These are phyloP conservation scores for Globisporangium orthogonon DNA, from an alignment of 352 stramenopile species.

Conservation along the genomic window DNA sequence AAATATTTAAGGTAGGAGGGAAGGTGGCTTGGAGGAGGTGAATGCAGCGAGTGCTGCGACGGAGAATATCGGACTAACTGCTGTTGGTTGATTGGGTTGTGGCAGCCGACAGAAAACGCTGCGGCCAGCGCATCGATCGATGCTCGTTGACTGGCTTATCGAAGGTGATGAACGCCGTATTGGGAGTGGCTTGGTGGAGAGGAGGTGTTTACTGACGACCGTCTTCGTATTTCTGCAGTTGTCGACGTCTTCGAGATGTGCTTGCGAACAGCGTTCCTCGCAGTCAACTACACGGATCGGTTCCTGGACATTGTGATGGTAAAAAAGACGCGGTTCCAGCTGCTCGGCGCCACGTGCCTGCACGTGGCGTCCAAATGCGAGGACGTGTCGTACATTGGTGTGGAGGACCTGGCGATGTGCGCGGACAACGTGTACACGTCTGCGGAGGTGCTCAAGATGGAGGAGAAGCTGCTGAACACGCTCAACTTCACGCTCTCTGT, in stretches of 20 bases:
- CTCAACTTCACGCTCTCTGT: conserved; percentile 88
- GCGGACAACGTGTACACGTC: conserved; percentile 89
- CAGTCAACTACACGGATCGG: conserved; percentile 88
- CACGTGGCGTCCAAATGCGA: conserved; percentile 90
- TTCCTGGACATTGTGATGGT: conserved; percentile 87
- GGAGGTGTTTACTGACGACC: background rate
- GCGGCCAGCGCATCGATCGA: conserved; percentile 78
- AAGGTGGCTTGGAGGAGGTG: background rate
- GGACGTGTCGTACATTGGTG: conserved; percentile 90
- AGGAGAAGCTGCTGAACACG: conserved; percentile 90
- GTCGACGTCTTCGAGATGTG: conserved; percentile 93
- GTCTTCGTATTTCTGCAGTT: conserved; percentile 25
- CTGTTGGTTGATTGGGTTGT: conserved; percentile 2
- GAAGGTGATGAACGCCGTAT: conserved; percentile 46
- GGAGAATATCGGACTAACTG: background rate
- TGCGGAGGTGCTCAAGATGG: conserved; percentile 87
- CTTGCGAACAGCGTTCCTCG: conserved; percentile 82
- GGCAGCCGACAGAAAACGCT: conserved; percentile 73
- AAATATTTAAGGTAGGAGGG: conserved; percentile 72
- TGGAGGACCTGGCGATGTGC: conserved; percentile 89
- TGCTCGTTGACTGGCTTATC: conserved; percentile 91
- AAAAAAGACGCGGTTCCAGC: conserved; percentile 85
- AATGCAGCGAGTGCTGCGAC: background rate
- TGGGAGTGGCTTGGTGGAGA: background rate
- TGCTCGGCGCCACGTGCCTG: conserved; percentile 87